Evolutionary conservation across 768 basidiomycete genomes (phyloP), one percentile per base, ranked within the genome.

Genomic region (Boletellus emodensis): DNA sequence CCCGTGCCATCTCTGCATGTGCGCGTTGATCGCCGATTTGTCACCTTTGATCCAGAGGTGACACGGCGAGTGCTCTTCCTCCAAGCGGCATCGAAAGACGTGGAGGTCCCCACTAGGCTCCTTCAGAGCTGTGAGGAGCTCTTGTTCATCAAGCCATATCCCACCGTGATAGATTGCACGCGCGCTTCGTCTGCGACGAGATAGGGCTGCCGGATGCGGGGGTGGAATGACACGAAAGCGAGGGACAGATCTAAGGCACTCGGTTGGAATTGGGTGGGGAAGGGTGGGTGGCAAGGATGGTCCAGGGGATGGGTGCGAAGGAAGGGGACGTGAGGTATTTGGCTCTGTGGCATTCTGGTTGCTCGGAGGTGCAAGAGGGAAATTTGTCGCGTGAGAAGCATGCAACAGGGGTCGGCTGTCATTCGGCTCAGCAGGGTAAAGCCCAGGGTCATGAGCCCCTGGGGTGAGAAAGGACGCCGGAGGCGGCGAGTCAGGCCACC

Each of bases 1-100:
- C 35, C 55, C 44, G 2, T 64, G 59, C 53, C 62, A 63, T 41
- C 20, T 53, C 24, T 49, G 61, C 26, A 55, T 57, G 13, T 63
- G 61, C 1, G 3, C 1, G 6, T 46, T 50, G 30, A 61, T 48
- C 4, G n/a, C 49, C 1, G 61, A 49, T 41, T 52, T 56, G 41
- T 61, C 51, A 4, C 51, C 49, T 39, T 7, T 50, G 39, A 63
- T 52, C 57, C 54, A 62, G 8, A 56, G 46, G 38, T 42, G 41
- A 33, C 57, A 62, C 3, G 54, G 42, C 0, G 48, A 48, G 2
- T 0, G 22, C 38, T 54, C 39, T 13, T 46, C 33, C 1, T 57
- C 51, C 61, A 48, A 63, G 18, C 26, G 26, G 33, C 61, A 62
- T 40, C 33, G 42, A 4, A 52, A 46, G 1, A 63, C 20, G 10